phyloP scores from a whole-genome alignment of 2,329 filamentous ascomycete genomes.

The Corniculantispora saksenae region DNA sequence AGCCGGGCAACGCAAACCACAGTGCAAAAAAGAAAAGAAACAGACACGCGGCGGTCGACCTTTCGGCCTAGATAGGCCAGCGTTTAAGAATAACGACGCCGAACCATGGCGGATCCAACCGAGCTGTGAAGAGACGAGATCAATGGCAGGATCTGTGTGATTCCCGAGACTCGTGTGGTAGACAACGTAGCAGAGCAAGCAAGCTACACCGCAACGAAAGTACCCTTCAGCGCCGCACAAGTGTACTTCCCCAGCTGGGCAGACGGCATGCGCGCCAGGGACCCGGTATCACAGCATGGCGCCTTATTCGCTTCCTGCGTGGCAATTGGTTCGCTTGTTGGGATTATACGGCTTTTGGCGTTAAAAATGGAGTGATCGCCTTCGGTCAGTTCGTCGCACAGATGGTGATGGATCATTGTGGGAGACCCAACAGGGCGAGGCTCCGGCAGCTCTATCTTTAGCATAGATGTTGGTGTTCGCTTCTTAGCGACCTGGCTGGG shows the following conservation, averaged over 20 bases:
- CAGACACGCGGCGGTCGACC: not conserved
- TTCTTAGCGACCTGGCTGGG: slow-evolving; percentile 8
- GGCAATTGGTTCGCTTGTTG: slow-evolving; percentile 10
- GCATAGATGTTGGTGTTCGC: not conserved
- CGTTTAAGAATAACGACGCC: slow-evolving; percentile 16
- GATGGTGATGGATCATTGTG: not conserved
- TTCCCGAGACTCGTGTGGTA: not conserved
- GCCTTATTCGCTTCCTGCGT: not conserved
- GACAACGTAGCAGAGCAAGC: not conserved
- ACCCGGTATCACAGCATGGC: not conserved
- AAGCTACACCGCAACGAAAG: not conserved
- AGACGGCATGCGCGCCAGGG: not conserved
- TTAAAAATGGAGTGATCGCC: not conserved
- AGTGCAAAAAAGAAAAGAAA: not conserved
- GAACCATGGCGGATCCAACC: slow-evolving; percentile 1
- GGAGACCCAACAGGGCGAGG: not conserved
- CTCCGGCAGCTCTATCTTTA: not conserved
- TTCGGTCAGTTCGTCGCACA: slow-evolving; percentile 3
- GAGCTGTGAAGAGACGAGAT: too few species aligned
- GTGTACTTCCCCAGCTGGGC: not conserved
- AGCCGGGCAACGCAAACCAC: not conserved
- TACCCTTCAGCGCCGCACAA: not conserved
- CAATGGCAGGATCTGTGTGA: too few species aligned
- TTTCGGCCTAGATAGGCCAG: not conserved
- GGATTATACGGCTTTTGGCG: slow-evolving; percentile 2